A percentile compares a stretch with the other conserved stretches of the same genome.
These are phyloP conservation scores for Starmerella vitae DNA, from an alignment of 805 yeast genomes.

Conservation along the genomic window DNA sequence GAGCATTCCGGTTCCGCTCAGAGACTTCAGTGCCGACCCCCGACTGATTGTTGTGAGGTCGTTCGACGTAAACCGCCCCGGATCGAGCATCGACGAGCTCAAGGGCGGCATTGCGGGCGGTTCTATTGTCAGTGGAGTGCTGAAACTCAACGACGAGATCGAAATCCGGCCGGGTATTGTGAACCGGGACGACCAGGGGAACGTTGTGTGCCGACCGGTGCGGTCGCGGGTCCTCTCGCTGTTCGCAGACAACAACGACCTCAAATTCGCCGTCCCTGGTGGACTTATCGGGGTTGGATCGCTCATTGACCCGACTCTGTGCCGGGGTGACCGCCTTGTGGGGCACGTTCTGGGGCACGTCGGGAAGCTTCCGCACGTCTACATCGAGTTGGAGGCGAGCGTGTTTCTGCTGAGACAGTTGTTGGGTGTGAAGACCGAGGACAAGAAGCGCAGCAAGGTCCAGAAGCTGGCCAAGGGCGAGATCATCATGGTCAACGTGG, in stretches of 20 bases:
- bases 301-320: slow-evolving; percentile 93
- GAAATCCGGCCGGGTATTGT: slow-evolving; percentile 99
- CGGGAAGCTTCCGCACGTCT: slow-evolving; percentile 89
- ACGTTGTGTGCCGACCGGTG: slow-evolving; percentile 90
- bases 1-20: slow-evolving; percentile 87
- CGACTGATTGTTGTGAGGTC: slow-evolving; percentile 94
- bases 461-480: slow-evolving; percentile 88
- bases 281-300: slow-evolving; percentile 99
- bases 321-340: slow-evolving; percentile 98
- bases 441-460: slow-evolving; percentile 92
- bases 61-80: slow-evolving; percentile 97
- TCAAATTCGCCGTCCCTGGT: slow-evolving; percentile 99
- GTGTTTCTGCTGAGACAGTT: slow-evolving; percentile 92
- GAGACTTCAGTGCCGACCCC: slow-evolving; percentile 91
- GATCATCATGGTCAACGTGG: slow-evolving; percentile 96
- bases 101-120: slow-evolving; percentile 99
- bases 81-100: slow-evolving; percentile 90
- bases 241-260: slow-evolving; percentile 94
- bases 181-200: slow-evolving; percentile 66
- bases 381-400: slow-evolving; percentile 94
- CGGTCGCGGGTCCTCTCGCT: slow-evolving; percentile 85
- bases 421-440: slow-evolving; percentile 96
- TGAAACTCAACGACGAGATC: slow-evolving; percentile 92
- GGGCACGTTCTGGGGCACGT: slow-evolving; percentile 99
- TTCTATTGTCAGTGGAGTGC: slow-evolving; percentile 90